Evolutionary conservation across 2,329 filamentous ascomycete species (phyloP), one percentile per base, ranked within the genome.

Genomic region (Chlorencoelia australis): DNA sequence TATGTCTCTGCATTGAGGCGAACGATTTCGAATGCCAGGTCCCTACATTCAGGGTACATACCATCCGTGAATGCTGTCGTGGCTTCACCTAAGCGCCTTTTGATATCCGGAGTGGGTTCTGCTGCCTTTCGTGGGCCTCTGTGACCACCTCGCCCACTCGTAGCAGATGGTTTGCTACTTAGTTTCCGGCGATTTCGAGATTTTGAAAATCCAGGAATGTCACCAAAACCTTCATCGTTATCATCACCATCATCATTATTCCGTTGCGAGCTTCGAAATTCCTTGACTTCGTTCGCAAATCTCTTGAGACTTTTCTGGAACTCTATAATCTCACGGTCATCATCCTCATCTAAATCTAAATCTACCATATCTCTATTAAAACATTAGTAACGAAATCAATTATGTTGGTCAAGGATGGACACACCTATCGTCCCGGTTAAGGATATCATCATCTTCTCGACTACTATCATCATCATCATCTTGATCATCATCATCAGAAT

Each of bases 61-160:
- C 69, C 66, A 7, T 69, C 64, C 40, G 85, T 66, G 51, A 79
- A 87, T 4, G 76, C 73, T 41, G 78, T 68, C 40, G 77, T 82
- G 3, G 83, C 82, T 51, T 72, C 66, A 30, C 71, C 69, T 32
- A 87, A 67, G 27, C 79, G 66, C 26, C 72, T 65, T 50, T 79
- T 84, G 56, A 87, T 83, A 47, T 86, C 78, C 26, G 70, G 75
- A 29, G 78, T 73, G 11, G 78, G 79, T 53, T 83, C 79, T 7
- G 73, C 76, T 16, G 75, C 70, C 53, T 77, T 75, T 18, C 60
- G 59, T 31, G 62, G 62, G 11, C 64, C 62, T 47, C 56, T 54
- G 21, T 48, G 39, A 11, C 22, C 30, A 7, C 45, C 40, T 35
- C 31, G 34, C 14, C 36, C 33, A 15, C 27, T 27, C 15, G 15